These are phyloP conservation scores for Raphidocelis subcapitata DNA, from an alignment of 139 green algal genomes.

Conservation along the genomic window DNA sequence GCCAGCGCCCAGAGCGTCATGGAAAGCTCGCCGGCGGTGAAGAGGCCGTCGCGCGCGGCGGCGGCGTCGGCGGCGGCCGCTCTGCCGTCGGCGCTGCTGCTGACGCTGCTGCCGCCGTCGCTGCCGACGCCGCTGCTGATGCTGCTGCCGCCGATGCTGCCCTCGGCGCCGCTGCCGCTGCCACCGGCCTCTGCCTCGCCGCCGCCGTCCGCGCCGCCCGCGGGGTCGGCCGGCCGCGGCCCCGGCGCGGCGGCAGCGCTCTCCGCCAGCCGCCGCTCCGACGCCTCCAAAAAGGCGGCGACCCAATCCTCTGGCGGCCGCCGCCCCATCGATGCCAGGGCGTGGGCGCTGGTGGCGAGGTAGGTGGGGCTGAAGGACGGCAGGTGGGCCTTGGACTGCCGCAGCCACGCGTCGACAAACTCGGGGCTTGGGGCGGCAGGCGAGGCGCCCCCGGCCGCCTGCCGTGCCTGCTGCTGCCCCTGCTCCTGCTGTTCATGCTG, in stretches of 20 bases:
- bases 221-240: too few species aligned
- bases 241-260: too few species aligned
- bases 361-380: background rate
- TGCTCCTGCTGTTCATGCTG: conserved; percentile 11
- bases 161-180: too few species aligned
- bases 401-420: conserved; percentile 13
- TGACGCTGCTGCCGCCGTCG: too few species aligned
- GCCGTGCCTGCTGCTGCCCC: background rate
- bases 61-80: too few species aligned
- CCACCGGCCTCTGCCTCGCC: too few species aligned
- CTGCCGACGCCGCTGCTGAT: too few species aligned
- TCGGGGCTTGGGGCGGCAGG: background rate
- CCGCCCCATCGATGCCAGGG: conserved; percentile 4
- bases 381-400: background rate
- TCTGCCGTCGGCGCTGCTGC: too few species aligned
- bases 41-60: too few species aligned
- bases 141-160: too few species aligned
- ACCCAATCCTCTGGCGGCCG: background rate
- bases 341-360: conserved; percentile 12
- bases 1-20: conserved; percentile 18
- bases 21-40: conserved; percentile 4
- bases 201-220: too few species aligned
- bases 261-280: background rate
- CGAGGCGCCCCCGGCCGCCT: background rate
- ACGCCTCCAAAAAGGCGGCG: background rate